Evolutionary conservation across 1,139 yeast species (phyloP), one percentile per base, ranked within the genome.

Genomic region (Debaryomycetaceae sp.): DNA sequence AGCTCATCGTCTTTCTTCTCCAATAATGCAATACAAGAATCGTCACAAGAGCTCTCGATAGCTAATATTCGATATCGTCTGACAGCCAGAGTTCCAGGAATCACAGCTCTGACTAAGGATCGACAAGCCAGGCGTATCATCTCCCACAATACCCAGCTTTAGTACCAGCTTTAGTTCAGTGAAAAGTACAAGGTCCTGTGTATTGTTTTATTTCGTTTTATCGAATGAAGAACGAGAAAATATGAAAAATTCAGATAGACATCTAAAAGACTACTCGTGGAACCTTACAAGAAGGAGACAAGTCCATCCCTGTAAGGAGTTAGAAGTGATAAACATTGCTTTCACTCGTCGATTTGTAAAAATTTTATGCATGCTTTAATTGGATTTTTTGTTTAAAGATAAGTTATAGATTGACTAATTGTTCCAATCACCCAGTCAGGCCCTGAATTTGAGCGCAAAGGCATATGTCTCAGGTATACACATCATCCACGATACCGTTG

Each of bases 31-130:
- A 90, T 90, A 53, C 97, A 90, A 0, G 97, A 80, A 62, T 93
- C 99, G 60, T 93, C 99, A 59, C 99, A 95, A 0, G 97, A 89
- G 0, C 96, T 83, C 58, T 93, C 99, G 14, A 93, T 80, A 0
- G 97, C 95, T 24, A 93, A 68, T 0, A 90, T 95, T 41, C 75
- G 75, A 63, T 89, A 90, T 34, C 24, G 20, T 23, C 51, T 37
- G 23, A 34, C 29, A 8, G 42, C 37, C 11, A 4, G 8, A 11
- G 31, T 27, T 11, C 31, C 3, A 2, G 31, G 11, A 11, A 27
- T 11, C 4, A 27, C 11, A 11, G 11, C 2, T 27, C 31, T 27
- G 6, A 6, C 17, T 6, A 6, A 7, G 9, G 6, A 29, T 24
- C 24, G 7, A 4, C 13, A 20, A 34, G 17, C 20, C 29, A 6